Base-by-base conservation (phyloP, 345 rosid genomes). In the Mangifera indica region DNA sequence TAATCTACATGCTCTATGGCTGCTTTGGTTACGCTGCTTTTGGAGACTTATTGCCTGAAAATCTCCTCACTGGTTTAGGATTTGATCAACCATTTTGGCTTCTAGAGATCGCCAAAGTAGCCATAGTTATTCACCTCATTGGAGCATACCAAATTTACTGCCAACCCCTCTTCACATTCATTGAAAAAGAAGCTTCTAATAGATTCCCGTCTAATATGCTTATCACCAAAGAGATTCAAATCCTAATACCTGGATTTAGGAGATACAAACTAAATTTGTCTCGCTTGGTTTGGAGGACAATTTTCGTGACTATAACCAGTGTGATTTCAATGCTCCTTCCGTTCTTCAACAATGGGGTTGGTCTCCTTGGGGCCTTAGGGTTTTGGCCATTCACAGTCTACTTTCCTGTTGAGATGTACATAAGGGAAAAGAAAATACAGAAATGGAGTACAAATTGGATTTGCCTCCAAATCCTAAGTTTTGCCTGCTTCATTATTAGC, bases 331-430 rank as follows among this genome's bases (percentile, higher is more conserved):
- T 93, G 97, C 79, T 93, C 11, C 81, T 89, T 63, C 98, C 98
- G 0, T 93, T 91, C 86, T 93, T 93, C 64, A 91, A 89, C 32
- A 94, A 87, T 52, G 81, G 89, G 2, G 90, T 87, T 7, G 97
- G 97, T 26, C 80, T 90, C 10, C 90, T 93, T 22, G 97, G 97
- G 0, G 37, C 37, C 37, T 7, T 34, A 3, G 98, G 93, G 46
- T 91, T 89, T 57, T 93, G 98, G 95, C 98, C 98, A 15, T 45
- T 93, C 25, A 89, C 93, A 0, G 98, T 93, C 32, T 90, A 92
- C 45, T 92, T 92, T 78, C 98, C 98, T 0, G 88, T 93, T n/a
- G 97, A 92, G 81, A 91, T 93, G 98, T 93, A 87, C 78, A 86
- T 93, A 64, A 78, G 71, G 7, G 91, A 87, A 13, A 90, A 78